These are phyloP conservation scores for Bolboschoenoplectus hybrid DNA, from an alignment of 202 grass and related monocot species.

Conservation along the genomic window DNA sequence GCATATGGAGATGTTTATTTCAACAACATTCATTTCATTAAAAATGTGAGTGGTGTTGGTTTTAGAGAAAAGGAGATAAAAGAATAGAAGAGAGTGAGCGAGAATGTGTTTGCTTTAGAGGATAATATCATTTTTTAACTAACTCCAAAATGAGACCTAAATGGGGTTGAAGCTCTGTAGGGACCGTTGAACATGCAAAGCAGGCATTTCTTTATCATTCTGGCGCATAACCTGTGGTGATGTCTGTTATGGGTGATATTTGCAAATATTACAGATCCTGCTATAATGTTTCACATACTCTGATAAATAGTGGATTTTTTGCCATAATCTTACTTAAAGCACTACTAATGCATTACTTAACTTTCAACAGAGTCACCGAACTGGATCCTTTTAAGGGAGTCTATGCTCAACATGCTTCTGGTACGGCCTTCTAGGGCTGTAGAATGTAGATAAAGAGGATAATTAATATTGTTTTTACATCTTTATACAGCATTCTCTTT, in stretches of 20 bases:
- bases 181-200: neutral
- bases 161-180: neutral
- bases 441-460: constrained; percentile 25
- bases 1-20: neutral
- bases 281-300: neutral
- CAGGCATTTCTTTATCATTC: neutral
- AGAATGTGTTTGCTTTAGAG: neutral
- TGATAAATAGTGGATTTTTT: neutral
- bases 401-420: constrained; percentile 72
- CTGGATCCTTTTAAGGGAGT: constrained; percentile 83
- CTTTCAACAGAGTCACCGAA: constrained; percentile 64
- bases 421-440: constrained; percentile 49
- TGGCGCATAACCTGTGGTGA: neutral
- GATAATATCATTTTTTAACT: neutral
- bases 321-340: constrained; percentile 1
- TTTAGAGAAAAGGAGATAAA: neutral
- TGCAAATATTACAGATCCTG: neutral
- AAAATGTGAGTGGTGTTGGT: neutral
- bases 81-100: neutral
- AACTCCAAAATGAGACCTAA: neutral
- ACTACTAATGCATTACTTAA: constrained; percentile 33
- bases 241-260: neutral
- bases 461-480: constrained; percentile 29
- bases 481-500: constrained; percentile 34
- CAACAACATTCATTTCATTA: neutral